Percentiles rank a stretch among this genome's conserved stretches.
These are phyloP conservation scores for Coprinopsis cinerea DNA, from an alignment of 768 basidiomycete species.

Conservation along the genomic window DNA sequence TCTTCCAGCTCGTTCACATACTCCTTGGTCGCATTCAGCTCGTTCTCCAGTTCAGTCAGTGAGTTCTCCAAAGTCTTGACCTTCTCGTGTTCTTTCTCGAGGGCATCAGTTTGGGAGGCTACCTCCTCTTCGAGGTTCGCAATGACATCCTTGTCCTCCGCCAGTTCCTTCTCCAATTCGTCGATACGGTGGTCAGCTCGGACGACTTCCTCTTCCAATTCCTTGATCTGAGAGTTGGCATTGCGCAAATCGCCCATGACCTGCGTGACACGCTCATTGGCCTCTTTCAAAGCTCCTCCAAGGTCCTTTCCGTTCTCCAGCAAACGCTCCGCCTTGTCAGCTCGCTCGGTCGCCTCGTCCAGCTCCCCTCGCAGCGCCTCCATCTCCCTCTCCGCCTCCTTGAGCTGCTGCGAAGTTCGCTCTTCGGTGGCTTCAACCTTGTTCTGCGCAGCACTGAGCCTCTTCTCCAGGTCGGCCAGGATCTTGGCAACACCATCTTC, in stretches of 20 bases:
- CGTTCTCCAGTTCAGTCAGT: conserved; percentile 34
- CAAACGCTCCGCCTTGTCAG: conserved; percentile 56
- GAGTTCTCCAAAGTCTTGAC: conserved; percentile 29
- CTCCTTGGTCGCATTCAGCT: conserved; percentile 42
- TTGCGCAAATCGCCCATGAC: conserved; percentile 55
- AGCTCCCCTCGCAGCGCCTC: conserved; percentile 44
- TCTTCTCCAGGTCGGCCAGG: conserved; percentile 57
- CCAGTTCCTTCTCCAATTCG: conserved; percentile 51
- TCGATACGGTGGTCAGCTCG: conserved; percentile 46
- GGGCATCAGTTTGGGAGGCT: conserved; percentile 29
- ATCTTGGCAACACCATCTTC: conserved; percentile 65
- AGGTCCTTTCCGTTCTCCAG: conserved; percentile 63
- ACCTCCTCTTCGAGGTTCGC: conserved; percentile 42
- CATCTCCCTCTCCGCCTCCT: conserved; percentile 42
- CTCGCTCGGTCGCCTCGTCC: conserved; percentile 52
- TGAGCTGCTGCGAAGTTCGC: conserved; percentile 28
- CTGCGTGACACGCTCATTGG: conserved; percentile 53
- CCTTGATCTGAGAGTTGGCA: conserved; percentile 52
- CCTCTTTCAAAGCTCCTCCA: conserved; percentile 59
- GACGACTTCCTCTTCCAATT: conserved; percentile 56
- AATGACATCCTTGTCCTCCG: conserved; percentile 43
- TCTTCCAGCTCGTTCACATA: conserved; percentile 59
- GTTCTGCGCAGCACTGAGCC: conserved; percentile 46
- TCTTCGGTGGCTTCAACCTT: conserved; percentile 35
- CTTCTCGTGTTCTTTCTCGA: conserved; percentile 24